Evolutionary conservation across 169 alveolate species (phyloP), one percentile per base, ranked within the genome.

Genomic region (Babesia microti): DNA sequence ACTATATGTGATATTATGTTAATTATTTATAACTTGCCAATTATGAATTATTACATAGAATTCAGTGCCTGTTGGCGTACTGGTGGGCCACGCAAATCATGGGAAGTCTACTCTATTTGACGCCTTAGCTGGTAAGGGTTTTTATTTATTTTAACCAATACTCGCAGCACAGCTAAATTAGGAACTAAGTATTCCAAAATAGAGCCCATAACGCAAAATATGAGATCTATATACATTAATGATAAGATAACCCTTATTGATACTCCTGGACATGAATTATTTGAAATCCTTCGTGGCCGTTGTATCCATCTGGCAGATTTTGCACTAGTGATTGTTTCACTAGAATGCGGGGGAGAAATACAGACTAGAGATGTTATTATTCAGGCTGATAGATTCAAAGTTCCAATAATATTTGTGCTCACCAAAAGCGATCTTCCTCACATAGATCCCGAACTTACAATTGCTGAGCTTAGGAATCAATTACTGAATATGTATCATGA

Each of bases 71-170:
- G 88, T 82, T 6, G 61, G 73, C 11, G 68, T 79, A 2, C 66
- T 82, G n/a, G 59, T 82, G n/a, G 90, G 90, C 5, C 88, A 82
- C 45, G 73, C 72, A 56, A 72, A 78, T 48, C 90, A 82, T 57
- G 90, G 90, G 15, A 82, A 82, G 59, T 78, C 90, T n/a, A 73
- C 88, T 6, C 29, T 82, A 12, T 52, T 82, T 39, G 88, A 78
- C 22, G 19, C 63, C 6, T 34, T 74, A 0, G 6, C 68, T 2
- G 82, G 83, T 23, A 18, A 3, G 34, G 32, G 0, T 11, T 22
- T 3, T 11, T 1, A 11, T 17, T 22, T 23, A 1, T 1, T 1
- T 6, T 0, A 35, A 6, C 6, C 24, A 15, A 15, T 35, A 5
- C 6, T 5, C 14, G 4, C 6, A 22, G 17, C 24, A 35, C 5